Conservation (phyloP, 192 early-diverging fungal genomes). For the Backusella circina region DNA sequence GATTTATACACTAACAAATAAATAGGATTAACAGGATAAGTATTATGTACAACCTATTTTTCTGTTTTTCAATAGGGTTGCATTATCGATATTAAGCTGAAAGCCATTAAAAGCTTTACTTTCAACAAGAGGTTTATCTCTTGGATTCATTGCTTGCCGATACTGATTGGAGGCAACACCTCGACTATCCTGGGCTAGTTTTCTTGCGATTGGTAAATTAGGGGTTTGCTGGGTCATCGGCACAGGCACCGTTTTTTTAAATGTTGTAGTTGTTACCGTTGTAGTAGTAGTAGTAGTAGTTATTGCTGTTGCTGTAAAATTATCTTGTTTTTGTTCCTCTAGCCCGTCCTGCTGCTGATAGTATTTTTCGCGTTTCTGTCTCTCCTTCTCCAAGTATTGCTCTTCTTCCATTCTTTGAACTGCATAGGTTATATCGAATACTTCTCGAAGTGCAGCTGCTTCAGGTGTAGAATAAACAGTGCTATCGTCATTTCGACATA, state of each 20-base stretch:
- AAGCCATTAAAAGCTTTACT: neutral
- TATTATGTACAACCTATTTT: neutral
- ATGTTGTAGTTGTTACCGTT: neutral
- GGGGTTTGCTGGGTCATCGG: neutral
- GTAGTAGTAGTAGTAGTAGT: neutral
- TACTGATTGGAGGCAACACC: neutral
- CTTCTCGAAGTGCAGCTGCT: slow-evolving; percentile 55
- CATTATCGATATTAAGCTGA: slow-evolving; percentile 1
- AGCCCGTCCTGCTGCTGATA: neutral
- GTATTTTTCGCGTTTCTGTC: neutral
- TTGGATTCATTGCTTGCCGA: neutral
- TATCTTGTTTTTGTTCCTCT: neutral
- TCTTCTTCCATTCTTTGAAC: slow-evolving; percentile 75
- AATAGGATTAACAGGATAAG: too few relatives aligned
- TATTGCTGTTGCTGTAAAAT: neutral
- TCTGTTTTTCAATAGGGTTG: slow-evolving; percentile 8
- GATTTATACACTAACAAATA: neutral
- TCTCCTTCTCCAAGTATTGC: neutral
- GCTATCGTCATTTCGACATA: neutral
- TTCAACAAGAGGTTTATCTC: neutral
- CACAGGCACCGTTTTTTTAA: neutral
- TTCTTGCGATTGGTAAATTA: neutral
- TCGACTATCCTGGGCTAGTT: neutral
- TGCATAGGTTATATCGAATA: slow-evolving; percentile 71
- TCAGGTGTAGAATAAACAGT: slow-evolving; percentile 40